These are phyloP conservation scores for Lenwebbia sp. DNA, from an alignment of 345 rosid genomes.

Conservation along the genomic window DNA sequence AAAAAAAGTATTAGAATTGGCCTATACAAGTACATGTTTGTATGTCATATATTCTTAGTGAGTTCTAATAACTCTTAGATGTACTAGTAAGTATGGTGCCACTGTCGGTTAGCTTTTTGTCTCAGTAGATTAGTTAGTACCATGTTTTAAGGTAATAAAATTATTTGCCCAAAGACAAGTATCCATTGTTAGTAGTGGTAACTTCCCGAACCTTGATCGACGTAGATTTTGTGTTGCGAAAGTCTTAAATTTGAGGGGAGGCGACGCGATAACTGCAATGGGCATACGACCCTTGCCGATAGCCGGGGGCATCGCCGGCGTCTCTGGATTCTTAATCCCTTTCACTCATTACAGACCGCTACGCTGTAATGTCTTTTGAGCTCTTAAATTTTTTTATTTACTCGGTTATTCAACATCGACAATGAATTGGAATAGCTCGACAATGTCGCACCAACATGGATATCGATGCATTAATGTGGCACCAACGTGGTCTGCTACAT, in stretches of 20 bases:
- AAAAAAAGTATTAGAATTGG: neutral
- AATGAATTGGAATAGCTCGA: neutral
- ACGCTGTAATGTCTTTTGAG: neutral
- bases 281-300: too few species aligned
- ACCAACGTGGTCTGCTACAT: neutral
- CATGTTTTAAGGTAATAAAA: neutral
- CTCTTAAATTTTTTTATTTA: neutral
- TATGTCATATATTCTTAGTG: too few species aligned
- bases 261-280: neutral
- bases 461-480: neutral
- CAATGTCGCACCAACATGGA: neutral
- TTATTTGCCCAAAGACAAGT: neutral
- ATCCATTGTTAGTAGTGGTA: neutral
- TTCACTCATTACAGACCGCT: neutral
- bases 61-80: too few species aligned
- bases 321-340: neutral
- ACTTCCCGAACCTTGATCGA: neutral
- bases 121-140: too few species aligned
- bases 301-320: too few species aligned
- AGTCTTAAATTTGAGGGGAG: neutral
- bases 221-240: neutral
- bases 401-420: neutral
- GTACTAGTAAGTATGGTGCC: too few species aligned
- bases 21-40: neutral
- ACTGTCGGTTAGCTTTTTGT: too few species aligned